phyloP scores from a whole-genome alignment of 1,139 yeast genomes.

The Suhomyces yuchorum region DNA sequence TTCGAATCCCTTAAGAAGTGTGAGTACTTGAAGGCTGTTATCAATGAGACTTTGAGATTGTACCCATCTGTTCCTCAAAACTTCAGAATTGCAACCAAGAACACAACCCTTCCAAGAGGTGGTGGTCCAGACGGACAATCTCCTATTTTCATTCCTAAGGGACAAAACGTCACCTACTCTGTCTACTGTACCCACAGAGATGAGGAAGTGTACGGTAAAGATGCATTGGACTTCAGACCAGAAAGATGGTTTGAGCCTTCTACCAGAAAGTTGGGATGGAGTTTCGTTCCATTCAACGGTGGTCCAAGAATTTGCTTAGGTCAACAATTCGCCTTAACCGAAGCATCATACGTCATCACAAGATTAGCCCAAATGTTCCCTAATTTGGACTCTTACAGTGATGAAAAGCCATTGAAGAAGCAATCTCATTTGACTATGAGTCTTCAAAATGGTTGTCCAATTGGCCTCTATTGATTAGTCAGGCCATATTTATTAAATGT shows the following conservation, averaged over 20 bases:
- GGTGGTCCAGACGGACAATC: slow-evolving; percentile 48
- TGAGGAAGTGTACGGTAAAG: slow-evolving; percentile 48
- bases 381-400: slow-evolving; percentile 14
- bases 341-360: slow-evolving; percentile 49
- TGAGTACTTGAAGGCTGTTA: slow-evolving; percentile 47
- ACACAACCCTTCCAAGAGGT: slow-evolving; percentile 54
- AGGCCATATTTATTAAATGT: background rate
- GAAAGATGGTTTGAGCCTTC: slow-evolving; percentile 51
- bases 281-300: slow-evolving; percentile 57
- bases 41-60: slow-evolving; percentile 55
- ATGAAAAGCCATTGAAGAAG: slow-evolving; percentile 38
- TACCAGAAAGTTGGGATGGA: slow-evolving; percentile 48
- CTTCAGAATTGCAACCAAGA: slow-evolving; percentile 46
- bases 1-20: slow-evolving; percentile 55
- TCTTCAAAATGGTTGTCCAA: slow-evolving; percentile 27
- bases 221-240: slow-evolving; percentile 49
- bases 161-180: slow-evolving; percentile 46
- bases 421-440: slow-evolving; percentile 26
- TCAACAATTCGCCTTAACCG: slow-evolving; percentile 61
- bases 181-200: slow-evolving; percentile 51
- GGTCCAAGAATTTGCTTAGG: slow-evolving; percentile 65
- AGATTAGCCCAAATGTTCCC: slow-evolving; percentile 34
- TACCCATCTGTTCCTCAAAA: slow-evolving; percentile 61
- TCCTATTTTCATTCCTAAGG: slow-evolving; percentile 50
- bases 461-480: slow-evolving; percentile 6